Evolutionary conservation across 345 rosid species (phyloP), one percentile per base, ranked within the genome.

Genomic region (Salix brachista): DNA sequence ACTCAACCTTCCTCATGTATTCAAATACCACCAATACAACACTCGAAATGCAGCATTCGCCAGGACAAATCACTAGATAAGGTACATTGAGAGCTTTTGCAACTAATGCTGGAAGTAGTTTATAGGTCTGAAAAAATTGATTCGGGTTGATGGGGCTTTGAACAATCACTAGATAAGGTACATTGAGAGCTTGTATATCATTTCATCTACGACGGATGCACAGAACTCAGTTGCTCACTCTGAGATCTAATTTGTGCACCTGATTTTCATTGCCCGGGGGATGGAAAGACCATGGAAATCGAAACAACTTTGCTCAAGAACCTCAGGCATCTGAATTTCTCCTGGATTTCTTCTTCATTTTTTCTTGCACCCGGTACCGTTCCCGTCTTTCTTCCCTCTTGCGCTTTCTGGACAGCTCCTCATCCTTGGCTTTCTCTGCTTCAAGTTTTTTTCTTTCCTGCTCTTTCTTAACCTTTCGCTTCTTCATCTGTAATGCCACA

Each of bases 361-460:
- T 92, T 61, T 93, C 98, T 78, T 92, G 87, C 66, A 19, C 83
- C 30, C 97, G 78, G 73, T 90, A 92, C 74, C 92, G 88, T 76
- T 89, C 97, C 74, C 91, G 89, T 52, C 91, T 80, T 82, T 91
- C 93, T 79, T 91, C 98, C 80, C 98, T 91, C 60, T 67, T 86
- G 36, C 97, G 95, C 83, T 93, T 96, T 81, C 83, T 89, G 1
- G 75, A 81, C 75, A 85, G 32, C 80, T 81, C 81, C 64, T 91
- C 98, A 1, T 83, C 92, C 88, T 96, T 96, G 5, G 90, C 92
- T 86, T 75, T 92, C 85, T 92, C 86, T 67, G 79, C 81, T 70
- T 87, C 90, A 0, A 79, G 75, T 77, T 77, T 74, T 73, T 86
- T 87, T 84, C 84, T 91, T 87, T 90, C 92, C 83, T 86, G 83